Evolutionary conservation across 495 filamentous ascomycete species (phyloP).

Genomic region (Penicillium tannophilum): DNA sequence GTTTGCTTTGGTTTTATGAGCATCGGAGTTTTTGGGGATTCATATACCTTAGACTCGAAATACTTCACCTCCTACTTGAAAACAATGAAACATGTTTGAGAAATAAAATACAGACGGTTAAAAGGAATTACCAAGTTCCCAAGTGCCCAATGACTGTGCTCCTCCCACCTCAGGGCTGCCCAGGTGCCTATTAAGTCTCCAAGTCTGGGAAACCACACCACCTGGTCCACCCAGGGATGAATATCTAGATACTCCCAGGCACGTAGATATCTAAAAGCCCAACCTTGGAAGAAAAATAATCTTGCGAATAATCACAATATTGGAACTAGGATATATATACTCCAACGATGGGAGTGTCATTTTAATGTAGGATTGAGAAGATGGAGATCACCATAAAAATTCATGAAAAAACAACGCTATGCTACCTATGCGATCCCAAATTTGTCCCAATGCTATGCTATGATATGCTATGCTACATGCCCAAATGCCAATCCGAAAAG

Average conservation of each 20-base stretch:
- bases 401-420: constrained; percentile 9
- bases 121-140: too few species aligned
- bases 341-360: neutral
- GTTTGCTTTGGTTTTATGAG: neutral
- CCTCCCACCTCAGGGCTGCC: too few species aligned
- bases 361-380: neutral
- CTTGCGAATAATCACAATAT: too few species aligned
- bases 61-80: neutral
- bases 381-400: neutral
- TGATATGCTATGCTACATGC: constrained; percentile 16
- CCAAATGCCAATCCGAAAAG: constrained; percentile 7
- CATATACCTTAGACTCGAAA: neutral
- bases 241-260: too few species aligned
- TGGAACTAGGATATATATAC: too few species aligned
- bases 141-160: too few species aligned
- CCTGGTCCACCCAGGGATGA: too few species aligned
- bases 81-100: neutral
- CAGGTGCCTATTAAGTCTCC: too few species aligned
- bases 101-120: neutral
- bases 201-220: too few species aligned
- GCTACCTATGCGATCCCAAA: neutral
- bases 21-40: constrained; percentile 6
- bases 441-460: neutral
- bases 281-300: too few species aligned
- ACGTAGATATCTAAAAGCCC: too few species aligned